Evolutionary conservation across 2,329 filamentous ascomycete genomes (phyloP), one percentile per base, ranked within the genome.

Genomic region (Ustulina deusta): DNA sequence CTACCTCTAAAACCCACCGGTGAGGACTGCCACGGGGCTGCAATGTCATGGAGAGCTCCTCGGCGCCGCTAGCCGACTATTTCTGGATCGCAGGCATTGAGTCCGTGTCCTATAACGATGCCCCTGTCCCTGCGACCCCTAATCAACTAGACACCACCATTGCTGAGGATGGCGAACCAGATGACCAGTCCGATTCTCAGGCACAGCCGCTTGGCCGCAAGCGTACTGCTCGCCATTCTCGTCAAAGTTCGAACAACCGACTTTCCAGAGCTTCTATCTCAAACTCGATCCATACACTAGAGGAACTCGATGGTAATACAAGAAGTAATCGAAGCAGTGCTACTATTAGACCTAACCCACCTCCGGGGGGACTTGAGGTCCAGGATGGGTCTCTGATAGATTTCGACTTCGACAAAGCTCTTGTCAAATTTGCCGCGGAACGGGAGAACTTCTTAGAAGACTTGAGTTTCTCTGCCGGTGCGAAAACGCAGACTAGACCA

Each of bases 341-440:
- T 60, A 91, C 89, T 3, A 90, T 91, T 64, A 84, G 86, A 57
- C 83, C 86, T 3, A 78, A 76, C 42, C 71, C 77, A n/a, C 70
- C 72, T 48, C 72, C 74, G 36, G 75, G 29, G 46, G 60, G 68
- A 25, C 63, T 69, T 46, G 71, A 76, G 42, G 78, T 78, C 48
- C 78, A 79, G 25, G 79, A 80, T 44, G 73, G 77, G 49, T 73
- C 83, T 38, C 80, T 86, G 69, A 82, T 80, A 65, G 93, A 97
- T 77, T 93, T 93, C 76, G 96, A 98, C 79, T 99, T 99, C 76
- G 96, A 98, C 78, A 90, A 92, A 76, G 95, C 96, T 29, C 85
- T 99, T 73, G 83, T 94, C 75, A 98, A 97, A 81, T 99, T 99
- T 79, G 94, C 96, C 52, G 91, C 91, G n/a, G 95, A 98, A 82